These are phyloP conservation scores for Saraca asoca DNA, from an alignment of 331 rosid species.

Conservation along the genomic window DNA sequence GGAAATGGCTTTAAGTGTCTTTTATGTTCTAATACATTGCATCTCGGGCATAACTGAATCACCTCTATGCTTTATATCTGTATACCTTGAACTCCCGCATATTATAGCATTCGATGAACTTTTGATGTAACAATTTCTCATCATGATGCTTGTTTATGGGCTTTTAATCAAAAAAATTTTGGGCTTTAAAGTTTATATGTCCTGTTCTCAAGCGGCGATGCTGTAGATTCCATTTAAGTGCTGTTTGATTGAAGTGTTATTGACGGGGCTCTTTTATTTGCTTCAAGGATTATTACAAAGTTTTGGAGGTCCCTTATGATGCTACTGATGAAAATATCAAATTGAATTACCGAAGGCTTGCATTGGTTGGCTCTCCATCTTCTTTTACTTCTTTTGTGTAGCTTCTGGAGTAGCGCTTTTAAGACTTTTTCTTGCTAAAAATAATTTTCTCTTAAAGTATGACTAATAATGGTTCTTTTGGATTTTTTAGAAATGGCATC, in stretches of 20 bases:
- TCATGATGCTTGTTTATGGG: background rate
- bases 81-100: too few relatives aligned
- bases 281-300: conserved; percentile 75
- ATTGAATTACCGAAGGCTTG: conserved; percentile 72
- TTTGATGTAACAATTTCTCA: background rate
- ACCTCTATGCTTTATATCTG: too few relatives aligned
- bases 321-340: conserved; percentile 77
- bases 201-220: background rate
- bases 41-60: too few relatives aligned
- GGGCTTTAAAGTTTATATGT: background rate
- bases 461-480: conserved; percentile 37
- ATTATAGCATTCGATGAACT: background rate
- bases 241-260: conserved; percentile 18
- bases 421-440: conserved; percentile 5
- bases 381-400: background rate
- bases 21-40: too few relatives aligned
- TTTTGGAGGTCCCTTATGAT: conserved; percentile 81
- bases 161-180: background rate
- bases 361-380: conserved; percentile 60
- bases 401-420: conserved; percentile 24
- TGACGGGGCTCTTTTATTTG: conserved; percentile 28
- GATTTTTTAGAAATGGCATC: conserved; percentile 79
- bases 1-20: too few relatives aligned
- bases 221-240: conserved; percentile 11
- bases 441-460: conserved; percentile 11